Percentiles rank a stretch among this genome's conserved stretches.
These are phyloP conservation scores for Aspergillus fischeri DNA, from an alignment of 2,329 filamentous ascomycete genomes.

Conservation along the genomic window DNA sequence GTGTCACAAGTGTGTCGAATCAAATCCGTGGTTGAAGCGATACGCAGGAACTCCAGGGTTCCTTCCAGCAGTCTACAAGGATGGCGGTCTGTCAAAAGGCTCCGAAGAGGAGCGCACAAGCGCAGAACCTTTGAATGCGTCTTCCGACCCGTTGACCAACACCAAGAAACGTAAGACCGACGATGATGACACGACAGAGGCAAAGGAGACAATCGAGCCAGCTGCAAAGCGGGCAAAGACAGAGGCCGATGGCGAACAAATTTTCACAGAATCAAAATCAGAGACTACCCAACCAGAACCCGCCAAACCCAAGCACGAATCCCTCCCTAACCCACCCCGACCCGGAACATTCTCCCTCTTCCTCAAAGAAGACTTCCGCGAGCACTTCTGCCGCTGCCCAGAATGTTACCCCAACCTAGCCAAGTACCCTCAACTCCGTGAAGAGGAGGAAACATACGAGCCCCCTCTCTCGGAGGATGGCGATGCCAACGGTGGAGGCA, in stretches of 20 bases:
- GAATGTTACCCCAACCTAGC: conserved; percentile 72
- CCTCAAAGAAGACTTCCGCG: conserved; percentile 72
- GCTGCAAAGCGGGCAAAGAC: conserved; percentile 45
- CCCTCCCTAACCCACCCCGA: conserved; percentile 54
- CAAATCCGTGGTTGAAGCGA: conserved; percentile 84
- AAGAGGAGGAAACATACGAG: conserved; percentile 92
- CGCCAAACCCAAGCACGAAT: conserved; percentile 53
- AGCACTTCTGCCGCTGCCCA: conserved; percentile 75
- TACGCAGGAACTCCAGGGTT: conserved; percentile 82
- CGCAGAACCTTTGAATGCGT: neutral
- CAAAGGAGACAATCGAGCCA: conserved; percentile 18
- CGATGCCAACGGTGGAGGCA: conserved; percentile 47
- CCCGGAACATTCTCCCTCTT: conserved; percentile 72
- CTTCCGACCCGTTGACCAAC: conserved; percentile 13
- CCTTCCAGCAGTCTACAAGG: conserved; percentile 63
- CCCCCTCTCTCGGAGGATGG: conserved; percentile 73
- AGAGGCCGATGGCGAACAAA: conserved; percentile 28
- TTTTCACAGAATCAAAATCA: conserved; percentile 8
- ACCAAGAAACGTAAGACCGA: conserved; percentile 65
- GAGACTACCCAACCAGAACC: conserved; percentile 4
- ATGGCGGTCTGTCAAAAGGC: conserved; percentile 21
- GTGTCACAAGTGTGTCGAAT: conserved; percentile 88
- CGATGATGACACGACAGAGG: conserved; percentile 38
- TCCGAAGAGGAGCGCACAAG: neutral
- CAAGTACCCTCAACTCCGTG: conserved; percentile 73